phyloP scores from a whole-genome alignment of 345 rosid species.

The Populus nigra region DNA sequence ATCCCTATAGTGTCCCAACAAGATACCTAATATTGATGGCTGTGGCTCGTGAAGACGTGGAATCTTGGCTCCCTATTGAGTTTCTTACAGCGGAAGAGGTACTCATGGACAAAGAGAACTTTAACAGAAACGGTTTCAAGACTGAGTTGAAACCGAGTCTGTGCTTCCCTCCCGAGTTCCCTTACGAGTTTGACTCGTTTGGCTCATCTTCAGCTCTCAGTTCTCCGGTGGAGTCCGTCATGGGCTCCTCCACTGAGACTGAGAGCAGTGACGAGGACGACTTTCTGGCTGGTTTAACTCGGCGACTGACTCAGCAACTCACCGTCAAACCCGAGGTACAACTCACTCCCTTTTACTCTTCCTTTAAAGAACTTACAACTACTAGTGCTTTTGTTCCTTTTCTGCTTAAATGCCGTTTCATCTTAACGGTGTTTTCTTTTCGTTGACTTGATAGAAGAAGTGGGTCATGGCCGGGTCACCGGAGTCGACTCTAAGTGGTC shows the following conservation, averaged over 20 bases:
- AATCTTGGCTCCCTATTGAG: slow-evolving; percentile 18
- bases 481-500: slow-evolving; percentile 27
- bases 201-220: slow-evolving; percentile 1
- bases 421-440: background rate
- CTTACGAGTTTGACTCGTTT: slow-evolving; percentile 29
- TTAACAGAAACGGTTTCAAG: background rate
- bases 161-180: slow-evolving; percentile 30
- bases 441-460: background rate
- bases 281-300: slow-evolving; percentile 24
- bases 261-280: slow-evolving; percentile 22
- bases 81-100: slow-evolving; percentile 13
- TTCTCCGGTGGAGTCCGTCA: slow-evolving; percentile 16
- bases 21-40: background rate
- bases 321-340: slow-evolving; percentile 16
- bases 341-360: background rate
- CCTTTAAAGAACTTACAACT: background rate
- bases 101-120: slow-evolving; percentile 7
- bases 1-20: too few relatives aligned
- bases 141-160: slow-evolving; percentile 9
- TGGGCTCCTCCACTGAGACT: slow-evolving; percentile 3
- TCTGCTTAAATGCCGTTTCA: background rate
- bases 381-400: background rate
- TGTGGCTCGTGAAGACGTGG: background rate
- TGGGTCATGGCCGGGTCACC: slow-evolving; percentile 24
- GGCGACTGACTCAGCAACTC: slow-evolving; percentile 25